A percentile compares a stretch with the other conserved stretches of the same genome.
Conservation (phyloP, 23 red algal species). For the Gracilaria domingensis region DNA sequence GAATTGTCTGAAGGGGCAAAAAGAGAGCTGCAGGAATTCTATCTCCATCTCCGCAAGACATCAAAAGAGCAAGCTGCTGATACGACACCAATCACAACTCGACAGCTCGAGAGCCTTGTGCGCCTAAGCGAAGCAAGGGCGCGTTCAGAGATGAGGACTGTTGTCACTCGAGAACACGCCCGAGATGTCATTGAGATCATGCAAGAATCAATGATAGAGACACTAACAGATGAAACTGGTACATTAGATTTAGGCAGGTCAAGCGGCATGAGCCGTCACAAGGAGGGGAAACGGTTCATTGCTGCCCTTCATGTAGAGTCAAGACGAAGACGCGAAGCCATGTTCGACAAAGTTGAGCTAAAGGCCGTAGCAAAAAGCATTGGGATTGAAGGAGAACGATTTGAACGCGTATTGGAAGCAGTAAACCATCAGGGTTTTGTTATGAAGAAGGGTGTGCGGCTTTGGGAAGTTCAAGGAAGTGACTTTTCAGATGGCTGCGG, state of each 20-base stretch:
- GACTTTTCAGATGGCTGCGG: slow-evolving; percentile 42
- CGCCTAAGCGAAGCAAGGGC: slow-evolving; percentile 94
- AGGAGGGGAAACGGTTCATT: slow-evolving; percentile 76
- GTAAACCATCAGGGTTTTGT: slow-evolving; percentile 89
- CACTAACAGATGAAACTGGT: slow-evolving; percentile 74
- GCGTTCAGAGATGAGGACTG: slow-evolving; percentile 74
- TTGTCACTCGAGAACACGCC: slow-evolving; percentile 85
- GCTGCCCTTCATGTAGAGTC: slow-evolving; percentile 79
- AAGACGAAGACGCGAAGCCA: slow-evolving; percentile 50
- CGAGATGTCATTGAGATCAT: slow-evolving; percentile 93
- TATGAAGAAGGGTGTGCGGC: slow-evolving; percentile 64
- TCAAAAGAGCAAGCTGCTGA: slow-evolving; percentile 73
- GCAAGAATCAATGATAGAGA: slow-evolving; percentile 81
- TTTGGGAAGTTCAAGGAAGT: slow-evolving; percentile 73
- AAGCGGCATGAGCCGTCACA: slow-evolving; percentile 80
- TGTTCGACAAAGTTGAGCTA: slow-evolving; percentile 65
- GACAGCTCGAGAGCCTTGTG: slow-evolving; percentile 93
- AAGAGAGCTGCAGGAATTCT: slow-evolving; percentile 79
- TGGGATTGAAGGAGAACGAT: slow-evolving; percentile 58
- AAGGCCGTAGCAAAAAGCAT: slow-evolving; percentile 64
- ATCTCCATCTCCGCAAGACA: slow-evolving; percentile 74
- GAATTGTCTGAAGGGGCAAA: slow-evolving; percentile 81
- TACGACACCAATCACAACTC: slow-evolving; percentile 93
- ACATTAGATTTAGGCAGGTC: slow-evolving; percentile 76
- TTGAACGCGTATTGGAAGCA: slow-evolving; percentile 79